A percentile compares a stretch with the other conserved stretches of the same genome.
These are phyloP conservation scores for Forsythia viridissima DNA, from an alignment of 257 asterid genomes.

Conservation along the genomic window DNA sequence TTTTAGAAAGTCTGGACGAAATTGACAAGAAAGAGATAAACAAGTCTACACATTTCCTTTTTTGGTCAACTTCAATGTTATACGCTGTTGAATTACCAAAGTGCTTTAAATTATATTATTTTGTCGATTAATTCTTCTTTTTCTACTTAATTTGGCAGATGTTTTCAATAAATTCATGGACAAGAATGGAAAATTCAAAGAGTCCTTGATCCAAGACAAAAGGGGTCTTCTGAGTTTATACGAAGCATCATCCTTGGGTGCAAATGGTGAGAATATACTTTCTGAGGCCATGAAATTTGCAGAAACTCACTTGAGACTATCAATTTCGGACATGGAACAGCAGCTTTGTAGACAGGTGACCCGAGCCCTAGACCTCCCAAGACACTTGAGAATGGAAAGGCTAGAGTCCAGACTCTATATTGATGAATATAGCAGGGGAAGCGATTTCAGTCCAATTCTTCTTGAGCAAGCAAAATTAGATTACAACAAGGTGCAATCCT, in stretches of 20 bases:
- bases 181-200: slow-evolving; percentile 27
- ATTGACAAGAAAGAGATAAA: too few relatives aligned
- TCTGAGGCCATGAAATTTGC: slow-evolving; percentile 31
- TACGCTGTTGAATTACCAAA: not conserved
- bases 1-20: too few relatives aligned
- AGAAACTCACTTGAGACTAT: slow-evolving; percentile 17
- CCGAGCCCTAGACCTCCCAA: slow-evolving; percentile 36
- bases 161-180: slow-evolving; percentile 35
- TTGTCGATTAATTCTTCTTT: too few relatives aligned
- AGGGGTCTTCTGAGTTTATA: slow-evolving; percentile 38
- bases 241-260: slow-evolving; percentile 45
- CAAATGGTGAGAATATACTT: slow-evolving; percentile 34
- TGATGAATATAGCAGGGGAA: slow-evolving; percentile 27
- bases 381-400: slow-evolving; percentile 42
- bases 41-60: too few relatives aligned
- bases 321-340: not conserved
- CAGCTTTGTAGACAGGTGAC: slow-evolving; percentile 11
- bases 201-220: slow-evolving; percentile 22
- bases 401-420: slow-evolving; percentile 37
- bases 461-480: slow-evolving; percentile 37
- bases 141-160: slow-evolving; percentile 13
- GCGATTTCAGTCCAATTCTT: slow-evolving; percentile 10
- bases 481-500: slow-evolving; percentile 35
- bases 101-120: not conserved
- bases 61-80: too few relatives aligned